Percentiles rank a stretch among this genome's conserved stretches.
These are phyloP conservation scores for Suillus occidentalis DNA, from an alignment of 768 basidiomycete genomes.

Conservation along the genomic window DNA sequence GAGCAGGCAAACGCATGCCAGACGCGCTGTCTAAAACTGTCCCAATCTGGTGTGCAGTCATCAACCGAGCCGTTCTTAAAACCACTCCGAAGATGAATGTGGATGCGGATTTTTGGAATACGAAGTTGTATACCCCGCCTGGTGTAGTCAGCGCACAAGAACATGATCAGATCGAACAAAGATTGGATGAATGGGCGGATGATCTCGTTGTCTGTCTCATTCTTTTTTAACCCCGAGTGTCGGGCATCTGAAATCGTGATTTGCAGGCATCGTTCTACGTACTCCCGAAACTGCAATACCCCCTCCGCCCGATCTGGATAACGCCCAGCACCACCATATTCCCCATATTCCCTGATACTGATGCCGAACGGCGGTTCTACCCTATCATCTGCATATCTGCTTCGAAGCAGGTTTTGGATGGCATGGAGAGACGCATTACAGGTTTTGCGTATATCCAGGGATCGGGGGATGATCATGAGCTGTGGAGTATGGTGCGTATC, in stretches of 20 bases:
- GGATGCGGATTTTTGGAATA: constrained; percentile 47
- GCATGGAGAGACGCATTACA: constrained; percentile 56
- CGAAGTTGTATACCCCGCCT: constrained; percentile 67
- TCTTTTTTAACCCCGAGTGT: neutral
- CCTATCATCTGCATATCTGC: constrained; percentile 88
- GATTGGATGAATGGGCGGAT: constrained; percentile 67
- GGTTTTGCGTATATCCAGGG: constrained; percentile 92
- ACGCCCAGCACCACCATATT: constrained; percentile 65
- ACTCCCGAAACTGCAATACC: constrained; percentile 57
- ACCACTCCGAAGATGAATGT: constrained; percentile 1
- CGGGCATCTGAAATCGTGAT: neutral
- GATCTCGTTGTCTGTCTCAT: constrained; percentile 57
- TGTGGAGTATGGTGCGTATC: constrained; percentile 71
- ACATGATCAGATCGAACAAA: constrained; percentile 70
- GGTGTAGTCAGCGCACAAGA: constrained; percentile 72
- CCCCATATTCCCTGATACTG: constrained; percentile 34
- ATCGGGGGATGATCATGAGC: constrained; percentile 92
- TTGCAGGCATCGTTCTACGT: constrained; percentile 70
- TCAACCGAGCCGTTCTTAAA: constrained; percentile 62
- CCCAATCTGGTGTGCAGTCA: constrained; percentile 91
- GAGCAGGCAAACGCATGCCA: constrained; percentile 90
- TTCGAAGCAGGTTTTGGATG: constrained; percentile 65
- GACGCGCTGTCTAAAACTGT: constrained; percentile 93
- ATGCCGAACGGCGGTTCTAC: constrained; percentile 38
- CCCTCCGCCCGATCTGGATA: constrained; percentile 87